Base-by-base conservation (phyloP, 345 rosid genomes). In the Salix koriyanagi region DNA sequence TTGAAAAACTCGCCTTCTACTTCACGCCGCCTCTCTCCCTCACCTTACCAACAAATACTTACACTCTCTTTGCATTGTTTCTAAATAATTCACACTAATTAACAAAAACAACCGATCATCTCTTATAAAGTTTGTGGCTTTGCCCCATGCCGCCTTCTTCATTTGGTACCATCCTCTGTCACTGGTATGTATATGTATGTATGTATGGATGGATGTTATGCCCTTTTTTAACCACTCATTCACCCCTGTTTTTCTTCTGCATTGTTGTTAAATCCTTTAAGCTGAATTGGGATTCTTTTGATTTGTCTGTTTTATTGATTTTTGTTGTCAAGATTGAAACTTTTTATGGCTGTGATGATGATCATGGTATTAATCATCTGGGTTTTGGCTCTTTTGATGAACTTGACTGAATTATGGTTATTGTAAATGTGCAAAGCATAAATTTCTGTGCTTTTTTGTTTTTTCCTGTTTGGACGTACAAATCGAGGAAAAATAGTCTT, bases 11-110 rank as follows among this genome's bases (percentile, higher is more conserved):
- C 88, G 81, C 84, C 94, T 87, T 80, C 94, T 83, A 69, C 89
- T 82, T 83, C 86, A 87, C 91, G 94, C 92, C 89, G 90, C 90
- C 94, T 88, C 89, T 82, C 85, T 78, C 54, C 62, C 79, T 71
- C 48, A 65, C 79, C 78, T 75, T 74, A 69, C 69, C 84, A 42
- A 32, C 79, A 77, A 28, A 61, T 23, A 69, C 28, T 30, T 75
- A n/a, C 86, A 77, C 86, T 86, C 79, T 79, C 84, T 82, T 80
- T 78, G 77, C 77, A 76, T 85, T 87, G 82, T 87, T 81, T 80
- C 79, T 85, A 78, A 70, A 77, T 80, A 80, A 71, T 79, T 80
- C 77, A 48, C 72, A n/a, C 64, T 54, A 70, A 60, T 16, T 6
- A 54, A 64, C 41, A 19, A 16, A 67, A 67, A 9, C 9, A 77